A percentile compares a stretch with the other conserved stretches of the same genome.
Conservation (phyloP, 2,329 filamentous ascomycete species). For the Fusarium sp. region DNA sequence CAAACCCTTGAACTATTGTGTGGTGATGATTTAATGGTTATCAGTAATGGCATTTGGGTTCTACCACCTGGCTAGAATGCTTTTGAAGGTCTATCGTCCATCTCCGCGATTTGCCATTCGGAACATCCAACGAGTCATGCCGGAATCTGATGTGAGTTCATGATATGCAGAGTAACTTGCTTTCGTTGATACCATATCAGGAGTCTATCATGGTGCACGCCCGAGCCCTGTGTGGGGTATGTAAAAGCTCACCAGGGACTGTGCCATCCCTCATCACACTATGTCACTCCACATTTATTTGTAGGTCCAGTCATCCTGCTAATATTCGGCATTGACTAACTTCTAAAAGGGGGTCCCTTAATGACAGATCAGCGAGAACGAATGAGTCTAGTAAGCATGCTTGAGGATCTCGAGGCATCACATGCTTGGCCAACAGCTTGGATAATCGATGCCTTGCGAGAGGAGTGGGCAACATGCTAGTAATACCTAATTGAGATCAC, state of each 20-base stretch:
- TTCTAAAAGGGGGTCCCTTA: constrained; percentile 4
- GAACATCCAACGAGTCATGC: background rate
- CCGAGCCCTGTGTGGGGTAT: constrained; percentile 15
- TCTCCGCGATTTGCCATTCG: constrained; percentile 14
- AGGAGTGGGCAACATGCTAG: constrained; percentile 11
- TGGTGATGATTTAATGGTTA: background rate
- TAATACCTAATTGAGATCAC: background rate
- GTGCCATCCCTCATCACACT: constrained; percentile 19
- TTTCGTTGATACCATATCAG: background rate
- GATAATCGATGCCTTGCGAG: constrained; percentile 13
- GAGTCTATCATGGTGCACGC: constrained; percentile 17
- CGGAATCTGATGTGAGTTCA: constrained; percentile 3
- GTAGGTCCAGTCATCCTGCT: background rate
- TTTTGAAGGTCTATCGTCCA: constrained; percentile 12
- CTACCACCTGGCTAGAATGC: constrained; percentile 15
- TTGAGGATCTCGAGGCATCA: constrained; percentile 7
- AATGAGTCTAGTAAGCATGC: constrained; percentile 3
- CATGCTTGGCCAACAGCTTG: constrained; percentile 20
- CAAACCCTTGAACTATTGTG: accelerated
- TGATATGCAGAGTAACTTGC: too few relatives aligned
- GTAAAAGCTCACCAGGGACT: constrained; percentile 14
- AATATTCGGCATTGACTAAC: background rate
- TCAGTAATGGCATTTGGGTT: constrained; percentile 17
- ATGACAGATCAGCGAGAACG: constrained; percentile 9
- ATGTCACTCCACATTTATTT: constrained; percentile 24